Base-by-base conservation (phyloP, 176 grass and related monocot species). In the Triticum aestivum region DNA sequence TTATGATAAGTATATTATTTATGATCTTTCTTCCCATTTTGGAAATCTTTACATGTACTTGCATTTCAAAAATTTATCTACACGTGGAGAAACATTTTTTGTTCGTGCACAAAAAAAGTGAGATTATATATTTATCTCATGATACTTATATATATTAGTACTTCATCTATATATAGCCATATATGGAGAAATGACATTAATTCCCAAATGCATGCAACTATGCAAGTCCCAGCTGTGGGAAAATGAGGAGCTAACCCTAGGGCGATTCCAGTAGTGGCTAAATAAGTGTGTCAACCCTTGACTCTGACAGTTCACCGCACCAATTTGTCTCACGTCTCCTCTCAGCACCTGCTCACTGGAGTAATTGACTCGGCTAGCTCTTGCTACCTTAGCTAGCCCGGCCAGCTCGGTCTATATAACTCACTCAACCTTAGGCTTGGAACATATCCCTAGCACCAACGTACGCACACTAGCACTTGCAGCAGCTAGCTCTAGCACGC, bases 251-350 rank as follows among this genome's bases (percentile, higher is more conserved):
- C 69, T 41, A 76, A 76, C 73, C 73, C 73, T 76, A 49, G 45
- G 12, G 45, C 12, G 45, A 49, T 49, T 49, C 45, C 45, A 49
- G 45, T 49, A 49, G 45, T 49, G 45, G 45, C 12, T 49, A 54
- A 33, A 54, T 33, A 51, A 30, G 24, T 49, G 6, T 32, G 27
- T 54, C 18, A 47, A 54, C 4, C 27, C 45, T 54, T 51, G 73
- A 54, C 45, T 76, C 26, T 56, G 73, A 76, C 47, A 47, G 27
- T 76, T 76, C 73, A 76, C 47, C 27, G 26, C 73, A 20, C 73
- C 73, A 76, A 76, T 76, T 76, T 76, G 73, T 54, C 73, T 76
- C 73, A 56, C 47, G 9, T 76, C 73, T 56, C 49, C 73, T 52
- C 44, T 76, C 73, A 33, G 9, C 27, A 52, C 42, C 70, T 76